Evolutionary conservation across 352 stramenopile species (phyloP).

Genomic region (Pythium phragmitis): DNA sequence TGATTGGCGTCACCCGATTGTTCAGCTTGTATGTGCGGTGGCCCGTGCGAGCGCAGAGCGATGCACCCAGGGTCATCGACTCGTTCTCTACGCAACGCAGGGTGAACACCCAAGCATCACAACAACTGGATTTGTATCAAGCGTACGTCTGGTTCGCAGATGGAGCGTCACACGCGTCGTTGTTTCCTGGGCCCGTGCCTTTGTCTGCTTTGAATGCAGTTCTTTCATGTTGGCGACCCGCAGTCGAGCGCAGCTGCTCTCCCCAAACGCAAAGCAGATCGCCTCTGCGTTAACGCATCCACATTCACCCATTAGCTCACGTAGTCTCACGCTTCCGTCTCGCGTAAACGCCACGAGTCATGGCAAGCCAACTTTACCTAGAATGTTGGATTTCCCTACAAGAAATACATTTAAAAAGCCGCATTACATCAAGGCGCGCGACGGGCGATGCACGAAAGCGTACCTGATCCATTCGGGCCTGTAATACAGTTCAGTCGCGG

Average conservation of each 20-base stretch:
- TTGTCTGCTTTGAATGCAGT: constrained; percentile 25
- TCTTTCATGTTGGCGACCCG: constrained; percentile 39
- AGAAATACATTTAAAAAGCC: background rate
- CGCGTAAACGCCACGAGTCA: background rate
- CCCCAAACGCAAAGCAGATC: constrained; percentile 47
- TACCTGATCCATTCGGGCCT: constrained; percentile 40
- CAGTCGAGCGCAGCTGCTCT: constrained; percentile 29
- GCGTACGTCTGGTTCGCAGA: constrained; percentile 29
- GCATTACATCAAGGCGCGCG: background rate
- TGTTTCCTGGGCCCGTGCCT: constrained; percentile 9
- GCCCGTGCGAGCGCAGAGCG: constrained; percentile 29
- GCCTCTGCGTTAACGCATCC: constrained; percentile 26
- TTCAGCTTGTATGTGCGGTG: constrained; percentile 40
- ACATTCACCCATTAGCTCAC: background rate
- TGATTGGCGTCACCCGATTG: constrained; percentile 36
- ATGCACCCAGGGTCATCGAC: constrained; percentile 25
- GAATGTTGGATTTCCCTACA: constrained; percentile 45
- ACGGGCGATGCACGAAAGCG: background rate
- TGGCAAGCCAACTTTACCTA: constrained; percentile 21
- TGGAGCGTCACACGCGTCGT: constrained; percentile 32
- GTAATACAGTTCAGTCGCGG: constrained; percentile 43
- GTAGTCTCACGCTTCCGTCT: background rate
- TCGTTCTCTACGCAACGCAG: constrained; percentile 26
- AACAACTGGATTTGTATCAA: background rate
- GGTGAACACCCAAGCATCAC: background rate